Evolutionary conservation across 441 rosid species (phyloP), one percentile per base, ranked within the genome.

Genomic region (Corymbia citriodora): DNA sequence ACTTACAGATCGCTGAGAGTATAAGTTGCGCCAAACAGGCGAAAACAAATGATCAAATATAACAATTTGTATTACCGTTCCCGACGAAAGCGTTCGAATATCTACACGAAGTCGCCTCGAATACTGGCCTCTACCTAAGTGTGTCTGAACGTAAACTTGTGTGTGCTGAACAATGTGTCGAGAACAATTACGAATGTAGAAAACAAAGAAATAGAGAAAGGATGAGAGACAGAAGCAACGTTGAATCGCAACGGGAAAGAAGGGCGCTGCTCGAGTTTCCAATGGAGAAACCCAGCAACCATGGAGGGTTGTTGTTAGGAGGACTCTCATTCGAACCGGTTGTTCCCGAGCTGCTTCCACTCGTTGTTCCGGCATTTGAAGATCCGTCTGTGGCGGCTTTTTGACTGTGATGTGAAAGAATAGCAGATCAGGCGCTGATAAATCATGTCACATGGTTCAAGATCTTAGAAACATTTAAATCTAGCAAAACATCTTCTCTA

Each of bases 321-420:
- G 91, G 87, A 33, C 33, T 88, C 36, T 53, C 79, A 16, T 11
- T 55, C 11, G 40, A 54, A 55, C 4, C 2, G 18, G 55, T 86
- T 50, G 92, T 12, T 65, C 92, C 92, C 13, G 68, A 40, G 23
- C 19, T 89, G 2, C 92, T 68, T 29, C 94, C 93, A 55, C 49
- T 17, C 3, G 91, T 48, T 13, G 89, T 55, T 9, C 68, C 89
- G 40, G 92, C 48, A 48, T 50, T 33, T 21, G 95, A 88, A n/a
- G 93, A 36, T 6, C 92, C 40, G 8, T 55, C 93, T 48, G 91
- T 94, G 45, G 96, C 94, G 17, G 95, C 92, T 88, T 95, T 95
- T 91, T 92, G 92, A 89, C 96, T 95, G 94, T 49, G 3, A 33
- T 40, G 21, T 25, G 29, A 74, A 74, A 40, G 83, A 40, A 21